A percentile compares a stretch with the other conserved stretches of the same genome.
Conservation (phyloP, 2,329 filamentous ascomycete genomes). For the Tympanopsis confertula region DNA sequence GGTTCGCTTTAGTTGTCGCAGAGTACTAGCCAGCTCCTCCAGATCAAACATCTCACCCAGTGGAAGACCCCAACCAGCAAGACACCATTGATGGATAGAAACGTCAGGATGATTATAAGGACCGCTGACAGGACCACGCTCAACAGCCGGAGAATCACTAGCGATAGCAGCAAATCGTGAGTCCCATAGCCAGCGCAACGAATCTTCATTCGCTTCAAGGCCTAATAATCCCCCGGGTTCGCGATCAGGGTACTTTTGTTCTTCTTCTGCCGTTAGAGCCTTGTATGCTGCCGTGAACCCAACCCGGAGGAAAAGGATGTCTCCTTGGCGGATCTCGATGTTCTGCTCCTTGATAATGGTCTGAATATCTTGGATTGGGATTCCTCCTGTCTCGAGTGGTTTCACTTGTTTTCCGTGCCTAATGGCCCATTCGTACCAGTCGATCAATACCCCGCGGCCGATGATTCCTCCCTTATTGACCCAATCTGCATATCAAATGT, state of each 20-base stretch:
- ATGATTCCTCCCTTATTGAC: constrained; percentile 24
- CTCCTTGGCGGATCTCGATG: constrained; percentile 18
- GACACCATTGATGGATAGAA: background rate
- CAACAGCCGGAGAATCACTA: background rate
- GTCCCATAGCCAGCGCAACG: background rate
- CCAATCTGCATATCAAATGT: constrained; percentile 13
- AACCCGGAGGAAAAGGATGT: constrained; percentile 25
- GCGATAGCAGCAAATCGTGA: background rate
- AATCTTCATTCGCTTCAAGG: too few species aligned
- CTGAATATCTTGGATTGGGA: constrained; percentile 14
- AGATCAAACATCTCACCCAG: background rate
- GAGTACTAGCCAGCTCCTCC: background rate
- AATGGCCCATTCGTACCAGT: constrained; percentile 16
- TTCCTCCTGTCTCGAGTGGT: constrained; percentile 6
- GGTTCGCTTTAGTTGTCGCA: background rate
- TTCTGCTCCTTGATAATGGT: constrained; percentile 19
- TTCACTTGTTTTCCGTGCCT: constrained; percentile 4
- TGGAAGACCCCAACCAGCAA: background rate
- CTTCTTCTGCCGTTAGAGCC: constrained; percentile 7
- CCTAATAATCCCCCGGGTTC: too few species aligned
- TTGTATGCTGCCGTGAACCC: constrained; percentile 20
- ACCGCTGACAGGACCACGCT: background rate
- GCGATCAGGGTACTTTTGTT: constrained; percentile 14
- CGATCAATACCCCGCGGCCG: constrained; percentile 33
- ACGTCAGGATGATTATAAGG: background rate